phyloP scores from a whole-genome alignment of 2,329 filamentous ascomycete species.

The Nemania diffusa region DNA sequence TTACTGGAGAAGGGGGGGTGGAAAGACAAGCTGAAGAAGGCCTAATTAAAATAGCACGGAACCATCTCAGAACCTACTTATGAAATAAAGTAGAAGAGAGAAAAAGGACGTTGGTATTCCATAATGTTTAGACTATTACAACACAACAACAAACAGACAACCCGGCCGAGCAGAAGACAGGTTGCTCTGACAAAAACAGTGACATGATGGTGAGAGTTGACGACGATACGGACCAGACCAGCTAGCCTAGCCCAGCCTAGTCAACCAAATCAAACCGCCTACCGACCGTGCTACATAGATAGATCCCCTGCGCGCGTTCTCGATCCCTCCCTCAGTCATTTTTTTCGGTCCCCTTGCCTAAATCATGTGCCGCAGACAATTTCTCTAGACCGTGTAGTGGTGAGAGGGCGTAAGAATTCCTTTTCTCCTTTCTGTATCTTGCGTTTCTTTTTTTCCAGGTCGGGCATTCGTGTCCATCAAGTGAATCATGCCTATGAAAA shows the following conservation, averaged over 20 bases:
- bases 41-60: constrained; percentile 44
- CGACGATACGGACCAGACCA: constrained; percentile 21
- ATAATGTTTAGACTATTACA: constrained; percentile 47
- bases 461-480: constrained; percentile 8
- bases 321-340: not conserved
- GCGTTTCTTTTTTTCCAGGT: not conserved
- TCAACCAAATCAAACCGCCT: constrained; percentile 25
- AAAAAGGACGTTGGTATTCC: constrained; percentile 38
- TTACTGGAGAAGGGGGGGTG: constrained; percentile 77
- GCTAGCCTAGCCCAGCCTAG: constrained; percentile 12
- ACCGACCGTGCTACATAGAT: constrained; percentile 20
- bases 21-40: constrained; percentile 69
- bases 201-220: constrained; percentile 1
- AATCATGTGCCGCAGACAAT: constrained; percentile 5
- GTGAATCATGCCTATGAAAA: constrained; percentile 21
- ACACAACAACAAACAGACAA: constrained; percentile 31
- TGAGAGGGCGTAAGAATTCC: constrained; percentile 5
- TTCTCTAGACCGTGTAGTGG: constrained; percentile 13
- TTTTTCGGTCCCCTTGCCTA: not conserved
- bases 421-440: constrained; percentile 6
- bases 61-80: not conserved
- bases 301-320: not conserved
- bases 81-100: constrained; percentile 19
- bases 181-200: not conserved
- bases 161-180: not conserved